Percentiles rank a stretch among this genome's conserved stretches.
Conservation (phyloP, 164 flowering plant species). For the Vitis amurensis region DNA sequence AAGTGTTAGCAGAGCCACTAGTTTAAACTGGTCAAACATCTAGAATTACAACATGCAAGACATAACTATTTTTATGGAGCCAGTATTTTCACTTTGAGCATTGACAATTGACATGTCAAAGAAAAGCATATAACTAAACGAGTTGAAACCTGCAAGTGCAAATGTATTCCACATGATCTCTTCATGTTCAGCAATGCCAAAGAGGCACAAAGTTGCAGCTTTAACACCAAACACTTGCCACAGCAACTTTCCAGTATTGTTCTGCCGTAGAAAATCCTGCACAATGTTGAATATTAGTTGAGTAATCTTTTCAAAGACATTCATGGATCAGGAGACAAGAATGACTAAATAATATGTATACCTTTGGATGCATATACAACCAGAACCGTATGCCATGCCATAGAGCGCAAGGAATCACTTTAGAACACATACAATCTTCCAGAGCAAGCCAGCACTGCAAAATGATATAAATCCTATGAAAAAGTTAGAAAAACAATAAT, state of each 20-base stretch:
- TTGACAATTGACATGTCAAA: not conserved
- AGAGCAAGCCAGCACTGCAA: slow-evolving; percentile 90
- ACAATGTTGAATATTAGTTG: not conserved
- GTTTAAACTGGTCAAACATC: no score
- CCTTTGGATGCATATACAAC: slow-evolving; percentile 99
- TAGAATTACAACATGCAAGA: no score
- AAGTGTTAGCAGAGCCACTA: no score
- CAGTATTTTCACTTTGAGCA: not conserved
- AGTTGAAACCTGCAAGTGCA: slow-evolving; percentile 56
- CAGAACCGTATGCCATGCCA: slow-evolving; percentile 82
- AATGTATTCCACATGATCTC: slow-evolving; percentile 89
- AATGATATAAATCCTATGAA: not conserved
- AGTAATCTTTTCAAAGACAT: not conserved
- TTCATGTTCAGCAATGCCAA: slow-evolving; percentile 87
- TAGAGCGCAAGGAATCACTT: slow-evolving; percentile 42
- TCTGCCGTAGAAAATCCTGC: slow-evolving; percentile 92
- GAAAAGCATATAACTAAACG: not conserved
- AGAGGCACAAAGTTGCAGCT: slow-evolving; percentile 80
- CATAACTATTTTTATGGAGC: no score
- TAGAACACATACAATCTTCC: slow-evolving; percentile 95
- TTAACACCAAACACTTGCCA: slow-evolving; percentile 93
- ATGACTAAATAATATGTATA: slow-evolving; percentile 19
- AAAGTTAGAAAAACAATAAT: not conserved
- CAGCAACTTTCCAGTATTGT: slow-evolving; percentile 92
- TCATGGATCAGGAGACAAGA: not conserved